Evolutionary conservation across 495 filamentous ascomycete genomes (phyloP).

Genomic region (Cercophora sp.): DNA sequence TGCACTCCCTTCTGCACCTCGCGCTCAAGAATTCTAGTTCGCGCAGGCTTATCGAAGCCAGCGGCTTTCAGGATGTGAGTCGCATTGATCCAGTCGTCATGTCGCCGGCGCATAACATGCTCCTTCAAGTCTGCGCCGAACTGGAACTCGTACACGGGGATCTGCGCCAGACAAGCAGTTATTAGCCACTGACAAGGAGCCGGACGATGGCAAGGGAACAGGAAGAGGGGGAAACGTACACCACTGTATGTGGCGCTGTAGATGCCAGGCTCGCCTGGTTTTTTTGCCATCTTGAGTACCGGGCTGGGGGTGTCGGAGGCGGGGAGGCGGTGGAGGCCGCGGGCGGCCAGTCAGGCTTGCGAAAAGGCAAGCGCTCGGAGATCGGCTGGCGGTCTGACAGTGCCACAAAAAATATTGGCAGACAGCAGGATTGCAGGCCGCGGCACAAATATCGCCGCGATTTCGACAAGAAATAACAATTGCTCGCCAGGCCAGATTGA

Average conservation of each 20-base stretch:
- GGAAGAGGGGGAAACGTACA: constrained; percentile 51
- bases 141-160: constrained; percentile 87
- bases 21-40: constrained; percentile 90
- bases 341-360: too few species aligned
- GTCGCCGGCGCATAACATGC: constrained; percentile 83
- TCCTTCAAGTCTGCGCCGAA: constrained; percentile 65
- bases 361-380: too few species aligned
- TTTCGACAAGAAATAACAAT: too few species aligned
- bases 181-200: too few species aligned
- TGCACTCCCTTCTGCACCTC: constrained; percentile 95
- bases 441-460: too few species aligned
- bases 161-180: constrained; percentile 51
- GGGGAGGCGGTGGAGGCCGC: background rate
- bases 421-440: too few species aligned
- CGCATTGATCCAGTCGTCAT: constrained; percentile 89
- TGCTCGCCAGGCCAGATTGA: too few species aligned
- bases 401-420: too few species aligned
- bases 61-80: constrained; percentile 86
- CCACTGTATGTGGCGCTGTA: constrained; percentile 93
- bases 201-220: too few species aligned
- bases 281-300: constrained; percentile 36
- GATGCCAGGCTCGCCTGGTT: constrained; percentile 43
- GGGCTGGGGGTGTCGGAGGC: background rate
- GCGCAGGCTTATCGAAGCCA: constrained; percentile 73
- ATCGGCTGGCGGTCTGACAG: too few species aligned